A percentile compares a stretch with the other conserved stretches of the same genome.
These are phyloP conservation scores for Pezicula radicicola DNA, from an alignment of 2,329 filamentous ascomycete genomes.

Conservation along the genomic window DNA sequence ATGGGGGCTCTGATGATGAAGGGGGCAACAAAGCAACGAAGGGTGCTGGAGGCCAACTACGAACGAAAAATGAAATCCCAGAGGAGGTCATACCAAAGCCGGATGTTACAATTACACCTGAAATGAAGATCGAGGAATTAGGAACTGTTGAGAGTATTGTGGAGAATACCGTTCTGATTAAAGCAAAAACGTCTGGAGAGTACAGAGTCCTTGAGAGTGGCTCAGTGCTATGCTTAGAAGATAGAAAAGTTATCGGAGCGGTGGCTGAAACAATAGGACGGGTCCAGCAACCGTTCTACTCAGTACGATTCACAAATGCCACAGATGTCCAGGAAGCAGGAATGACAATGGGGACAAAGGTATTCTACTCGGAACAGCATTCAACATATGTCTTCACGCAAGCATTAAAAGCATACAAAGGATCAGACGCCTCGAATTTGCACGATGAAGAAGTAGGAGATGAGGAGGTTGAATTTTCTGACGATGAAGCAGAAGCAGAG, in stretches of 20 bases:
- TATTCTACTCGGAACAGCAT: conserved; percentile 79
- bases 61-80: conserved; percentile 77
- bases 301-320: conserved; percentile 68
- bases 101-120: conserved; percentile 70
- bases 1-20: conserved; percentile 77
- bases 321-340: conserved; percentile 66
- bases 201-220: conserved; percentile 82
- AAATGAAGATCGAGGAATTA: conserved; percentile 74
- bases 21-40: conserved; percentile 45
- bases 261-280: conserved; percentile 85
- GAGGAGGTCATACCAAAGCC: conserved; percentile 70
- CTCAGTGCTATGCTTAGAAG: conserved; percentile 75
- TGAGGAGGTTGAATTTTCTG: conserved; percentile 92
- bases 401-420: conserved; percentile 74
- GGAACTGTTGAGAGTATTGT: conserved; percentile 76
- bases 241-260: conserved; percentile 74
- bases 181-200: conserved; percentile 74
- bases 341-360: conserved; percentile 62
- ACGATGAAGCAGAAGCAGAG: conserved; percentile 90
- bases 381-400: conserved; percentile 86
- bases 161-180: conserved; percentile 75
- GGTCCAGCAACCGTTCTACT: conserved; percentile 83
- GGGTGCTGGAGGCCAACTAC: conserved; percentile 47
- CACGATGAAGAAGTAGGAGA: conserved; percentile 87
- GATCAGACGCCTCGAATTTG: conserved; percentile 90